These are phyloP conservation scores for Termitomyces sp. DNA, from an alignment of 768 basidiomycete species.

Conservation along the genomic window DNA sequence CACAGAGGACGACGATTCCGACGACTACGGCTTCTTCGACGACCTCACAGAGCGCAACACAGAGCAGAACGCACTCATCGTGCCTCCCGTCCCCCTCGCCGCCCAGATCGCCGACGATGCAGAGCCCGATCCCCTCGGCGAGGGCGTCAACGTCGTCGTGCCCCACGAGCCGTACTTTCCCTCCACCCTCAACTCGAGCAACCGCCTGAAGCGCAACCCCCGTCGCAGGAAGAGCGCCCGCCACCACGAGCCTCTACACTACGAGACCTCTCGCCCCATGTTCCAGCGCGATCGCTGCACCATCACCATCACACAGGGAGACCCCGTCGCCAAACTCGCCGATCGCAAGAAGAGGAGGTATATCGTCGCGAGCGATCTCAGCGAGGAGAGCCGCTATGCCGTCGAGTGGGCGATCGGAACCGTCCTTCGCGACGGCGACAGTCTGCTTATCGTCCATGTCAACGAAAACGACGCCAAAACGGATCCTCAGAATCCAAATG, in stretches of 20 bases:
- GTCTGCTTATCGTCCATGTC: conserved; percentile 86
- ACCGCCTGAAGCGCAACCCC: conserved; percentile 35
- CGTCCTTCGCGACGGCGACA: conserved; percentile 90
- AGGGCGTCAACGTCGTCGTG: conserved; percentile 86
- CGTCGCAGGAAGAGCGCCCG: conserved; percentile 59
- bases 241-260: conserved; percentile 57
- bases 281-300: conserved; percentile 94
- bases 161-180: conserved; percentile 83
- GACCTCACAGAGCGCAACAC: conserved; percentile 85
- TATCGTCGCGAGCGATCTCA: conserved; percentile 90
- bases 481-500: conserved; percentile 63
- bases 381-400: conserved; percentile 91
- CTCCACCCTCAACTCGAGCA: conserved; percentile 50
- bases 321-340: conserved; percentile 54
- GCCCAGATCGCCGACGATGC: conserved; percentile 46
- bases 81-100: conserved; percentile 17
- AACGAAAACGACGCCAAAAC: conserved; percentile 91
- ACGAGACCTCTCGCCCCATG: conserved; percentile 67
- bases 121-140: conserved; percentile 81
- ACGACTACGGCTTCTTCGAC: conserved; percentile 52
- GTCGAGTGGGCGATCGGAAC: conserved; percentile 99
- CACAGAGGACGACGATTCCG: conserved; percentile 39
- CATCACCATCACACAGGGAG: conserved; percentile 82
- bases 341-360: conserved; percentile 63
- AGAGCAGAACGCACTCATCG: conserved; percentile 65